A percentile compares a stretch with the other conserved stretches of the same genome.
Evolutionary conservation across 1,139 yeast species (phyloP).

Genomic region (Yarrowia galli): DNA sequence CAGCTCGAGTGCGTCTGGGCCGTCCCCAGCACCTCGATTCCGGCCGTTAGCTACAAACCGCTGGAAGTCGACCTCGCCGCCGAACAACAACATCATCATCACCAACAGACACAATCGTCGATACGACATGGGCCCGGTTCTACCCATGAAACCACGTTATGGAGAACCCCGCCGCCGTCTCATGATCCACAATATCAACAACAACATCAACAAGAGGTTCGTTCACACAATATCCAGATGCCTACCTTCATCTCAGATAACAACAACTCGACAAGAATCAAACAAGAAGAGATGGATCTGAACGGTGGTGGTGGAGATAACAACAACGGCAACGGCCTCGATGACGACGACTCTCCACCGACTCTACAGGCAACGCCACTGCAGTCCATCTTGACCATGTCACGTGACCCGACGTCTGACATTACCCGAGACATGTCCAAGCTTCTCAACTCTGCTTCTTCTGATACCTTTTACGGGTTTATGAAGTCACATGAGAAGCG

Average conservation of each 20-base stretch:
- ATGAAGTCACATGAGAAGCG: constrained; percentile 24
- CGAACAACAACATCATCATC: background rate
- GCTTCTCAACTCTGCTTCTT: constrained; percentile 17
- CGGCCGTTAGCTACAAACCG: constrained; percentile 24
- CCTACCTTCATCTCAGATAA: too few relatives aligned
- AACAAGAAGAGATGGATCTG: background rate
- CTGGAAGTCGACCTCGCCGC: background rate
- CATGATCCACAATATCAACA: background rate
- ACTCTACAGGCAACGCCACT: background rate
- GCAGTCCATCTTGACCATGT: constrained; percentile 10
- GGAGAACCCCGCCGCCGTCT: background rate
- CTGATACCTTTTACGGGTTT: constrained; percentile 29
- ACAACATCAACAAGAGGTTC: background rate
- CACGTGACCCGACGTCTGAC: constrained; percentile 14
- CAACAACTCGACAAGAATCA: background rate
- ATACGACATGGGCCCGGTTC: background rate
- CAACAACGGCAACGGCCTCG: background rate
- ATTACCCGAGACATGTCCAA: constrained; percentile 19
- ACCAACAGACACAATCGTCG: background rate
- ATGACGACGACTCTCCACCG: background rate
- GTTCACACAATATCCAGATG: too few relatives aligned
- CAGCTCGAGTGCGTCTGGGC: constrained; percentile 35
- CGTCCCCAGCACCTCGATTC: constrained; percentile 20
- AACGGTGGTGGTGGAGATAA: too few relatives aligned
- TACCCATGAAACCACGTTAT: background rate